A percentile compares a stretch with the other conserved stretches of the same genome.
phyloP scores from a whole-genome alignment of 148 eudicot genomes.

The Chenopodium suecicum region DNA sequence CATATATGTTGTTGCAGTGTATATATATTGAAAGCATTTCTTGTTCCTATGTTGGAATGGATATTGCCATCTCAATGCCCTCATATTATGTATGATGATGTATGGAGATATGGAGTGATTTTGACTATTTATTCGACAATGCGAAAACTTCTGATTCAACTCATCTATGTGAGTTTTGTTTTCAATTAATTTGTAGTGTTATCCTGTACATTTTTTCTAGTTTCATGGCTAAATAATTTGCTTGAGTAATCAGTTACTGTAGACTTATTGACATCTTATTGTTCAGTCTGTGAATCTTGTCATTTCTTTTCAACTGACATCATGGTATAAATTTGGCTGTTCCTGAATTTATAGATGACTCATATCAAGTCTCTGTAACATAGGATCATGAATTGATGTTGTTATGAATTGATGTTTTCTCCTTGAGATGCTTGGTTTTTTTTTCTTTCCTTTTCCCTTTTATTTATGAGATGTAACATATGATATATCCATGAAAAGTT shows the following conservation, averaged over 20 bases:
- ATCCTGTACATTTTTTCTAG: neutral
- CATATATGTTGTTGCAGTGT: constrained; percentile 58
- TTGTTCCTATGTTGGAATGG: constrained; percentile 70
- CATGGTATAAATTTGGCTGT: neutral
- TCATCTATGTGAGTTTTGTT: constrained; percentile 61
- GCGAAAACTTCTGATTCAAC: constrained; percentile 59
- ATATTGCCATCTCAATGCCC: constrained; percentile 80
- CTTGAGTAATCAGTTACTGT: neutral
- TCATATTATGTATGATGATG: constrained; percentile 33
- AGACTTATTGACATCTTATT: neutral
- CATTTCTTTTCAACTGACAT: neutral
- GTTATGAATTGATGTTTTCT: neutral
- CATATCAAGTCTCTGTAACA: neutral
- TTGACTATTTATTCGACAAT: constrained; percentile 47
- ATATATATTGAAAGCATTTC: constrained; percentile 55
- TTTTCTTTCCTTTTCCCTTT: neutral
- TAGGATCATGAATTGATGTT: neutral
- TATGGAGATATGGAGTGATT: constrained; percentile 46
- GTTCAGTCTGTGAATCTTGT: neutral
- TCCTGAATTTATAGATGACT: neutral
- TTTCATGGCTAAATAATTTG: neutral
- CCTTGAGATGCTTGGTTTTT: neutral
- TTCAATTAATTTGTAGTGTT: neutral
- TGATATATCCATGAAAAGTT: no score
- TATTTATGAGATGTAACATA: no score